These are phyloP conservation scores for Cydonia oblonga DNA, from an alignment of 331 rosid species.

Conservation along the genomic window DNA sequence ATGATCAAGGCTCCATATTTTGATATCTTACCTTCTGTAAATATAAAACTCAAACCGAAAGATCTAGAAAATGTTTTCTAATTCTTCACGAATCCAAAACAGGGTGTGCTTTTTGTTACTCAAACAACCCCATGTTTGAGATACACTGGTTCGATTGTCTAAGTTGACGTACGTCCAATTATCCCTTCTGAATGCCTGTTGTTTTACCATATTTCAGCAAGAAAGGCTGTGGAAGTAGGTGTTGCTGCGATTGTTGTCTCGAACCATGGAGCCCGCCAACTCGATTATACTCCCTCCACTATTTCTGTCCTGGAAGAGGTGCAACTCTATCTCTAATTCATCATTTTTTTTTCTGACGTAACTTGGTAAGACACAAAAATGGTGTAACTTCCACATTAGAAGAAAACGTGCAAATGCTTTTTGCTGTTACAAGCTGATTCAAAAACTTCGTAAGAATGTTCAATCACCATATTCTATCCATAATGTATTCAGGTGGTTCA, in stretches of 20 bases:
- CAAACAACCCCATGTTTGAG: background rate
- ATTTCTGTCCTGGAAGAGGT: conserved; percentile 62
- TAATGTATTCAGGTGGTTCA: conserved; percentile 33
- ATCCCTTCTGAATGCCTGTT: background rate
- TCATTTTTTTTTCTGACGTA: background rate
- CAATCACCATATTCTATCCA: background rate
- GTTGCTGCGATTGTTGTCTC: conserved; percentile 52
- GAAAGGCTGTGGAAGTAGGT: conserved; percentile 42
- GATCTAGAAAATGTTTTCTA: background rate
- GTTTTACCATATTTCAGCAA: conserved; percentile 28
- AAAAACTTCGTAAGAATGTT: background rate
- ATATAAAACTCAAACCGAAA: background rate
- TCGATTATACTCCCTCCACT: conserved; percentile 47
- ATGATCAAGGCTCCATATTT: background rate
- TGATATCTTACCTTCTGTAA: background rate
- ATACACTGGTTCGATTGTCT: background rate
- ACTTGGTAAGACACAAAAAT: background rate
- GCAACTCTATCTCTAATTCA: background rate
- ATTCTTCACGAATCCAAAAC: background rate
- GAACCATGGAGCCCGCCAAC: conserved; percentile 56
- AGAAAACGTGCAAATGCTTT: background rate
- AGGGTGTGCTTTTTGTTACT: background rate
- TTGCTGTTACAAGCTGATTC: background rate
- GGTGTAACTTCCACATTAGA: background rate
- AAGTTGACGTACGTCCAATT: background rate